Percentiles rank a stretch among this genome's conserved stretches.
Conservation (phyloP, 179 eudicot genomes). For the Sideroxylon spinosum region DNA sequence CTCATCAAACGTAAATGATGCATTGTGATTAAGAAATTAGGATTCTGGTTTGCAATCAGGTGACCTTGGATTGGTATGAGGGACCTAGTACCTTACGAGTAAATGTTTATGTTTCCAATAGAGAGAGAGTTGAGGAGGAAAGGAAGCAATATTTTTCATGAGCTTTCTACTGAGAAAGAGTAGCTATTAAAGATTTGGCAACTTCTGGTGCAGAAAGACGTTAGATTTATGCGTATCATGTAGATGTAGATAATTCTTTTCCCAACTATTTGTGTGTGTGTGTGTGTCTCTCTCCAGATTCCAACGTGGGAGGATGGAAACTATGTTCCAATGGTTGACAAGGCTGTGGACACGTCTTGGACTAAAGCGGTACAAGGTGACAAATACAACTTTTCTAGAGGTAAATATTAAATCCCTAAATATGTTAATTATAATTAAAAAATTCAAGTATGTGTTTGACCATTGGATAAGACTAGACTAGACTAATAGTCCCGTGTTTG, state of each 20-base stretch:
- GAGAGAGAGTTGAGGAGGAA: background rate
- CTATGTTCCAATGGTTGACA: constrained; percentile 30
- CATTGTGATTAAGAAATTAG: background rate
- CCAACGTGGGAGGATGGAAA: constrained; percentile 6
- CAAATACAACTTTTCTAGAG: constrained; percentile 25
- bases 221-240: too few species aligned
- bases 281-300: constrained; percentile 14
- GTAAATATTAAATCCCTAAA: constrained; percentile 5
- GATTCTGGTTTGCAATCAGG: background rate
- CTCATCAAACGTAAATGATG: background rate
- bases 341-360: constrained; percentile 31
- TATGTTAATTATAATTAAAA: background rate
- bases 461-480: too few species aligned
- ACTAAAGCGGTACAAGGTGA: constrained; percentile 23
- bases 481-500: too few species aligned
- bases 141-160: background rate
- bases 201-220: too few species aligned
- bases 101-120: too few species aligned
- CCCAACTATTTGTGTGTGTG: background rate
- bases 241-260: background rate
- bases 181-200: background rate
- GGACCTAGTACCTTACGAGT: background rate
- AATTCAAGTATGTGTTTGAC: background rate
- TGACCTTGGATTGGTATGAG: constrained; percentile 1
- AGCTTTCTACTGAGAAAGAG: background rate